Percentiles rank a stretch among this genome's conserved stretches.
Evolutionary conservation across 169 alveolate genomes (phyloP).

Genomic region (Eimeria mitis): DNA sequence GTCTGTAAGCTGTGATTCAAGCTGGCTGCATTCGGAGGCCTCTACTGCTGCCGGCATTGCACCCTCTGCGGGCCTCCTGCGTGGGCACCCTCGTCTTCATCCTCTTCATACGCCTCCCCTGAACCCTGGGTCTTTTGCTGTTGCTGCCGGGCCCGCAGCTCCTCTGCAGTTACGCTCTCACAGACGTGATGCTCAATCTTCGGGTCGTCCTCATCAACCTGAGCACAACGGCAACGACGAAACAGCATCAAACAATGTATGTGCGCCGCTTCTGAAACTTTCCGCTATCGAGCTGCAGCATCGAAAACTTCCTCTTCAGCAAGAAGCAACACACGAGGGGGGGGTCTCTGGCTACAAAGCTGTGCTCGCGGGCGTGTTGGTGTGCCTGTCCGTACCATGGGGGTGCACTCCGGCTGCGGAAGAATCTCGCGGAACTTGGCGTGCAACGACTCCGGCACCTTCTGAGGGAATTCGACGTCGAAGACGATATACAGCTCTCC

Average conservation of each 20-base stretch:
- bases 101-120: slow-evolving; percentile 83
- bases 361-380: neutral
- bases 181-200: slow-evolving; percentile 70
- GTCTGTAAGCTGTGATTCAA: neutral
- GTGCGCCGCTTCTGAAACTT: neutral
- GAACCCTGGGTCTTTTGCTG: slow-evolving; percentile 77
- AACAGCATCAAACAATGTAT: neutral
- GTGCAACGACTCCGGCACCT: slow-evolving; percentile 81
- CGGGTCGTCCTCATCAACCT: slow-evolving; percentile 80
- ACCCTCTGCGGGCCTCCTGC: slow-evolving; percentile 78
- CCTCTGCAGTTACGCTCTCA: slow-evolving; percentile 77
- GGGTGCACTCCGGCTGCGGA: slow-evolving; percentile 70
- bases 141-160: slow-evolving; percentile 76
- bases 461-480: slow-evolving; percentile 97
- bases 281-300: neutral
- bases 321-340: neutral
- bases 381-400: slow-evolving; percentile 17
- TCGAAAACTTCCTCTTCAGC: neutral
- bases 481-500: slow-evolving; percentile 94
- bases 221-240: neutral
- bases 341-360: neutral
- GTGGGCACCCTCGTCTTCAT: slow-evolving; percentile 78
- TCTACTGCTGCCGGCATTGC: slow-evolving; percentile 81
- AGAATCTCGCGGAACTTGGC: slow-evolving; percentile 77
- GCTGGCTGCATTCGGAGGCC: slow-evolving; percentile 8